Percentiles rank a stretch among this genome's conserved stretches.
phyloP scores from a whole-genome alignment of 2,329 filamentous ascomycete genomes.

The Claviceps purpurea region DNA sequence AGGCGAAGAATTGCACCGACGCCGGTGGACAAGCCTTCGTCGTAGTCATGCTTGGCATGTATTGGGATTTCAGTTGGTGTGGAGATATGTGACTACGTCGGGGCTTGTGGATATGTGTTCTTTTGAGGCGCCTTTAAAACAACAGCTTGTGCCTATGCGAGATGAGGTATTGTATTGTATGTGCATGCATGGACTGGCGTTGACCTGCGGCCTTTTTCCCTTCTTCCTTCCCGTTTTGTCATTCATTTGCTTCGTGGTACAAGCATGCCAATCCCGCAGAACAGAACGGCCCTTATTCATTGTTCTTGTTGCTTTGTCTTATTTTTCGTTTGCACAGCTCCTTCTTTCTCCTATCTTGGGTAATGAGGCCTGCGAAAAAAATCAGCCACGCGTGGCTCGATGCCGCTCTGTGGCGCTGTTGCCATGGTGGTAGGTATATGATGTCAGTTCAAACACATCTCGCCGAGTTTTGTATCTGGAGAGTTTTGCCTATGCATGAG shows the following conservation, averaged over 20 bases:
- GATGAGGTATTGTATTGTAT: conserved; percentile 7
- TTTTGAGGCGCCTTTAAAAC: not conserved
- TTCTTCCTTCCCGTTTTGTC: not conserved
- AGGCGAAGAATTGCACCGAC: conserved; percentile 60
- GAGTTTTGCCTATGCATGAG: not conserved
- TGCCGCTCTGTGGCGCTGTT: not conserved
- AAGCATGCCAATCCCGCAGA: not conserved
- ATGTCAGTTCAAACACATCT: not conserved
- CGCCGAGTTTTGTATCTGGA: not conserved
- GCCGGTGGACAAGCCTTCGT: conserved; percentile 25
- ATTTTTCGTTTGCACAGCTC: not conserved
- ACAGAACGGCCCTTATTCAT: not conserved
- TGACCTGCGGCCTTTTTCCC: conserved; percentile 4
- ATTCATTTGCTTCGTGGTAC: not conserved
- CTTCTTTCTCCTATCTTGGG: not conserved
- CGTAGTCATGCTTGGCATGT: not conserved
- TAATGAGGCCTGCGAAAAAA: not conserved
- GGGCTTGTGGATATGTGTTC: not conserved
- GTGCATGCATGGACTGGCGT: conserved; percentile 17
- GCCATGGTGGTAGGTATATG: too few species aligned
- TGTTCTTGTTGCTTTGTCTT: not conserved
- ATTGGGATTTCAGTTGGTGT: not conserved
- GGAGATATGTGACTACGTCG: not conserved
- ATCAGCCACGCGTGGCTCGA: not conserved
- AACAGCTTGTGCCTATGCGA: not conserved